Percentiles rank a stretch among this genome's conserved stretches.
Conservation (phyloP, 331 rosid genomes). For the Telfairia occidentalis region DNA sequence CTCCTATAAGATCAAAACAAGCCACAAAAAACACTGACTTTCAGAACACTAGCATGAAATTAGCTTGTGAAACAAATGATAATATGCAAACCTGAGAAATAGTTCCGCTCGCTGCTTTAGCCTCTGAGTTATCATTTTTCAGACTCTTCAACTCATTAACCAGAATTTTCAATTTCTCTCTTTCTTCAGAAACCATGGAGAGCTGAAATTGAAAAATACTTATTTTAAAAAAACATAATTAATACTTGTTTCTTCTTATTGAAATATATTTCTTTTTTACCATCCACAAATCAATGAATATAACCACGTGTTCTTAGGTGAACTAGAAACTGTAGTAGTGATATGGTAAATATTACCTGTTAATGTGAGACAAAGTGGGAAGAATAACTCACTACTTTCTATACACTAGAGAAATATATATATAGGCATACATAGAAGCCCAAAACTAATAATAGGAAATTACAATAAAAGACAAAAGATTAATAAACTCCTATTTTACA, state of each 20-base stretch:
- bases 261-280: background rate
- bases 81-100: conserved; percentile 38
- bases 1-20: conserved; percentile 43
- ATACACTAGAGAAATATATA: too few species aligned
- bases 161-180: conserved; percentile 47
- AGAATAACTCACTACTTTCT: too few species aligned
- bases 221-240: background rate
- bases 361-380: too few species aligned
- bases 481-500: too few species aligned
- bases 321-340: background rate
- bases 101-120: conserved; percentile 23
- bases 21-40: conserved; percentile 16
- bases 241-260: background rate
- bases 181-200: conserved; percentile 62
- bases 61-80: conserved; percentile 4
- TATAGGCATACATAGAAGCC: too few species aligned
- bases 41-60: conserved; percentile 16
- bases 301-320: background rate
- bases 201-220: conserved; percentile 46
- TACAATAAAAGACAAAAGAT: too few species aligned
- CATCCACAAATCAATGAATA: too few species aligned
- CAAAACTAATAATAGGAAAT: too few species aligned
- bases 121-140: conserved; percentile 22
- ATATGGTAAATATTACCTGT: too few species aligned
- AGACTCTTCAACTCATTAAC: conserved; percentile 23